Percentiles rank a stretch among this genome's conserved stretches.
Evolutionary conservation across 2,329 filamentous ascomycete species (phyloP).

Genomic region (Mycosphaerella sp.): DNA sequence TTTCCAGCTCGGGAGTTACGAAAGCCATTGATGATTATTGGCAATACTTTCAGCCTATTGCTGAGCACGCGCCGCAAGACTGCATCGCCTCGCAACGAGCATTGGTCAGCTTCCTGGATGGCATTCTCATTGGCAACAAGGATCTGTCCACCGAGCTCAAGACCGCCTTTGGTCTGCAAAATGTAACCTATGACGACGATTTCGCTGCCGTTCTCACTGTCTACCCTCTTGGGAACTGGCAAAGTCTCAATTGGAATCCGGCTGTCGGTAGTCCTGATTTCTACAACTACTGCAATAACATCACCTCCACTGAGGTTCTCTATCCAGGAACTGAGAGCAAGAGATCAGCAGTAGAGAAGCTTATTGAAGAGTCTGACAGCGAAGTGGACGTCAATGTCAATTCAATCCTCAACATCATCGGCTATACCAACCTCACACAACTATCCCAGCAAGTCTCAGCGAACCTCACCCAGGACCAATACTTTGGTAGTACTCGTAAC

Average conservation of each 20-base stretch:
- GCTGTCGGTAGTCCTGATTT: constrained; percentile 46
- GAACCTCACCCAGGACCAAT: constrained; percentile 44
- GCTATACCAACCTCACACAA: constrained; percentile 46
- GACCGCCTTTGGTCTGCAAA: constrained; percentile 46
- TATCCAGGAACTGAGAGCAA: constrained; percentile 39
- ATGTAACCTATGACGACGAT: constrained; percentile 47
- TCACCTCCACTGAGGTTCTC: constrained; percentile 44
- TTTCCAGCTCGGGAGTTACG: constrained; percentile 71
- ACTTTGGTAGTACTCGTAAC: constrained; percentile 46
- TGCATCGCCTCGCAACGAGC: constrained; percentile 62
- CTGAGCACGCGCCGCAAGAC: constrained; percentile 51
- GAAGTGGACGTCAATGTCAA: constrained; percentile 37
- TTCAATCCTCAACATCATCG: constrained; percentile 52
- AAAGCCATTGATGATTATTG: constrained; percentile 68
- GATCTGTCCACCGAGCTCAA: constrained; percentile 46
- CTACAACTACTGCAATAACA: constrained; percentile 51
- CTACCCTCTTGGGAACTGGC: constrained; percentile 43
- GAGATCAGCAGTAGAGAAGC: constrained; percentile 37
- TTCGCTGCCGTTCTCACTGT: constrained; percentile 40
- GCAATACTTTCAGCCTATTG: constrained; percentile 56
- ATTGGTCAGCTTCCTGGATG: constrained; percentile 54
- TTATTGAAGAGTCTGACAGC: constrained; percentile 48
- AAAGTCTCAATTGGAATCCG: constrained; percentile 56
- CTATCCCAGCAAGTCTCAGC: constrained; percentile 36
- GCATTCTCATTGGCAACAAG: constrained; percentile 46